Conservation (phyloP, 2,329 filamentous ascomycete genomes). For the Alternaria solani region DNA sequence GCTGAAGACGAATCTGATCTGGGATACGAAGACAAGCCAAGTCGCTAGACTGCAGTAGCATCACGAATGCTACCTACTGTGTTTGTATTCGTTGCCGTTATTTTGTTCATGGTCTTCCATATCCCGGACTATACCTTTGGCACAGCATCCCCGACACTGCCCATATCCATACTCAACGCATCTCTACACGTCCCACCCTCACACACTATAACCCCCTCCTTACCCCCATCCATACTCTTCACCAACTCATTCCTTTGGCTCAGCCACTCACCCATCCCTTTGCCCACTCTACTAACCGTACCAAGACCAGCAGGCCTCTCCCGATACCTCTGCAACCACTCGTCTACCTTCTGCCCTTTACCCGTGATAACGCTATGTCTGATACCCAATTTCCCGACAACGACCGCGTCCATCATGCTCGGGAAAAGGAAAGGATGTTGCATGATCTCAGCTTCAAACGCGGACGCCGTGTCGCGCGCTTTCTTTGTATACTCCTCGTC, state of each 20-base stretch:
- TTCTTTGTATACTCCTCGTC: conserved; percentile 69
- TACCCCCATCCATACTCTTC: conserved; percentile 51
- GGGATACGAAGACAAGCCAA: too few relatives aligned
- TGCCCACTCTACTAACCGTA: conserved; percentile 48
- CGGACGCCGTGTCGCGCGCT: conserved; percentile 77
- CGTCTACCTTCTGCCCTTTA: conserved; percentile 53
- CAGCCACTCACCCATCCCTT: conserved; percentile 56
- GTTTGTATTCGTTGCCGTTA: too few relatives aligned
- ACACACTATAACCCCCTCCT: conserved; percentile 49
- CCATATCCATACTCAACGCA: conserved; percentile 46
- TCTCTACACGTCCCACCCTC: conserved; percentile 55
- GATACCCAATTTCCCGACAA: conserved; percentile 75
- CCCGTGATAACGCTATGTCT: conserved; percentile 66
- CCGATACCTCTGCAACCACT: conserved; percentile 53
- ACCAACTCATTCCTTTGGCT: conserved; percentile 59
- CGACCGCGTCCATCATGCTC: conserved; percentile 77
- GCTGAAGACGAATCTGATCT: too few relatives aligned
- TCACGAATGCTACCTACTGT: too few relatives aligned
- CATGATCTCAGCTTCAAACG: conserved; percentile 89
- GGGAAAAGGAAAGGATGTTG: conserved; percentile 94
- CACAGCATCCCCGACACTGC: conserved; percentile 36
- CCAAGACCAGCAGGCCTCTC: conserved; percentile 48
- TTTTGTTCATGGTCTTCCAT: too few relatives aligned
- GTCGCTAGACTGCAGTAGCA: too few relatives aligned
- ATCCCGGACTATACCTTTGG: conserved; percentile 5